Evolutionary conservation across 2,329 filamentous ascomycete genomes (phyloP), one percentile per base, ranked within the genome.

Genomic region (Aspergillus phoenicis): DNA sequence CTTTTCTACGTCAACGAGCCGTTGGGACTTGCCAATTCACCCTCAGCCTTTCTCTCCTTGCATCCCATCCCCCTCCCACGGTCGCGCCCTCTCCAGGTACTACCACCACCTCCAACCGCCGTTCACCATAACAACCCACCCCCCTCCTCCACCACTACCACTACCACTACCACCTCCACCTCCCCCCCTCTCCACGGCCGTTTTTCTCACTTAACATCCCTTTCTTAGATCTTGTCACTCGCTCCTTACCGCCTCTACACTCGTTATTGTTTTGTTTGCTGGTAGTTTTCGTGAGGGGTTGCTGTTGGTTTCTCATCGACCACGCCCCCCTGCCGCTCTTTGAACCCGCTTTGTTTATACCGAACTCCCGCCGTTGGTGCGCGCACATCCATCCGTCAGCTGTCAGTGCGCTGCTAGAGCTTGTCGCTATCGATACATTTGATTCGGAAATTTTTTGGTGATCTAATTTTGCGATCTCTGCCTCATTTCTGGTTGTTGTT

Each of bases 241-340:
- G 65, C 65, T 73, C 64, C 64, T 68, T 66, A 68, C 66, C 57
- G 58, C 61, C 56, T 51, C 51, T 30, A 68, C 71, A 59, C 62
- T 73, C 71, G 67, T 69, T 73, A 69, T 57, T 52, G 53, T 52
- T 39, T 53, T 62, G 53, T 49, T 58, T 60, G 47, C 56, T 54
- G 57, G 39, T 52, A 26, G 28, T 33, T 38, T 57, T 60, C 54
- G 20, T 49, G 43, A 63, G 63, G 64, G 61, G 55, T 56, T 52
- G 51, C 45, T 58, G 62, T 62, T 65, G 62, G 62, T 61, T 59
- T 43, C 54, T 55, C 41, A 17, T 57, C 58, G 58, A 62, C 59
- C 61, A 58, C 62, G 41, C 45, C 61, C 64, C 39, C 66, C 64
- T 66, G 68, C 68, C 70, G 62, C 70, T 72, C 70, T 64, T 71